Evolutionary conservation across 2,329 filamentous ascomycete genomes (phyloP).

Genomic region (Penicillium sumatraense): DNA sequence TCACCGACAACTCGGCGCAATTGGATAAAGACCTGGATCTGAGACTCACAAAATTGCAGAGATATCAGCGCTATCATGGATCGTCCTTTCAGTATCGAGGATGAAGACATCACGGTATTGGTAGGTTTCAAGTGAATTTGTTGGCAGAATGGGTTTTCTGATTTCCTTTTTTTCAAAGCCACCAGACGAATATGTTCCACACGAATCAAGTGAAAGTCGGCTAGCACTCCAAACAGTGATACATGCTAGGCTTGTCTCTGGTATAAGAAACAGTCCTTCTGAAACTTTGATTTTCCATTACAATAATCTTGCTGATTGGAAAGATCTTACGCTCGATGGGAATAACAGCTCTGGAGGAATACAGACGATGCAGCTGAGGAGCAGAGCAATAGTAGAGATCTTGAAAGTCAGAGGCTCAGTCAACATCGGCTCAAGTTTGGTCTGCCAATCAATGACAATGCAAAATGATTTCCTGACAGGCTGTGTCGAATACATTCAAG

Average conservation of each 20-base stretch:
- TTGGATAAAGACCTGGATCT: too few species aligned
- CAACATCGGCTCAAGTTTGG: not conserved
- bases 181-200: not conserved
- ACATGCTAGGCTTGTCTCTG: slow-evolving; percentile 24
- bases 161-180: not conserved
- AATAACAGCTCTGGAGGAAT: too few species aligned
- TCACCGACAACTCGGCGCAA: too few species aligned
- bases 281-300: slow-evolving; percentile 18
- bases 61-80: slow-evolving; percentile 24
- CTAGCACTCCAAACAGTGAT: slow-evolving; percentile 17
- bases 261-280: slow-evolving; percentile 8
- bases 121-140: slow-evolving; percentile 9
- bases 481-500: slow-evolving; percentile 19
- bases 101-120: slow-evolving; percentile 23
- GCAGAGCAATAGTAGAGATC: slow-evolving; percentile 16
- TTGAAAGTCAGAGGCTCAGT: slow-evolving; percentile 10
- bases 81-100: slow-evolving; percentile 27
- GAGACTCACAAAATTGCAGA: slow-evolving; percentile 7
- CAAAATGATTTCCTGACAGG: slow-evolving; percentile 11
- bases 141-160: too few species aligned
- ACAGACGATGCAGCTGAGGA: slow-evolving; percentile 6
- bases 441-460: slow-evolving; percentile 4
- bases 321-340: slow-evolving; percentile 2
- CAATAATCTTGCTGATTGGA: slow-evolving; percentile 23
- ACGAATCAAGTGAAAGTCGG: not conserved